Base-by-base conservation (phyloP, 768 basidiomycete genomes). In the Hemileccinum rubropunctum region DNA sequence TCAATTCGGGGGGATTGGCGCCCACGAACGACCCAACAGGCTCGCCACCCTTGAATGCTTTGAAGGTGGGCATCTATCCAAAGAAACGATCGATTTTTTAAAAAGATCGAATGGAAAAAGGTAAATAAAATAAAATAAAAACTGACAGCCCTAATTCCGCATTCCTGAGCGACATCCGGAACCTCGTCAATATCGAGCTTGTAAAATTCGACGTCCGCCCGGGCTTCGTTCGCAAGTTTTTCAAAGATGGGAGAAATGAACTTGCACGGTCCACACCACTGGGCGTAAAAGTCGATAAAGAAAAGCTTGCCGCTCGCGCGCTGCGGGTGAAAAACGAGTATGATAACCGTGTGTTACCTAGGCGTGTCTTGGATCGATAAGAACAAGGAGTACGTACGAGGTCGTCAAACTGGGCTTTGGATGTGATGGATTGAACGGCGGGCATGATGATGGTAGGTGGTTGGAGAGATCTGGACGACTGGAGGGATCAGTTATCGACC, bases 141-240 rank as follows among this genome's bases (percentile, higher is more conserved):
- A 63, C 83, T 26, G 53, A 87, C 85, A 20, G 80, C 78, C 57
- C 73, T 70, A 46, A 88, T 70, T 17, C 74, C 73, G 42, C 77
- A 76, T 62, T 79, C 80, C 48, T 75, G 60, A 0, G 78, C 54
- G 45, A 86, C 75, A 0, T 75, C 72, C 0, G 54, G 33, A 41
- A 76, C 74, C 8, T 68, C 68, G 58, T 91, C 88, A 20, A 87
- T 77, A 55, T 91, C 81, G 52, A 89, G 77, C 65, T 87, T 90
- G 76, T 81, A 84, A 71, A 86, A 90, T 15, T 71, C 72, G 52
- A 83, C 60, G 8, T 54, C 63, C 1, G 59, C 47, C 36, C 49
- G 53, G 4, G 60, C 50, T 0, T 45, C 39, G 12, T 15, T 0
- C 0, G 51, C 48, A 4, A 51, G 26, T 1, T 6, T 1, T 3